phyloP scores from a whole-genome alignment of 129 eudicot species.

The Artemisia annua region DNA sequence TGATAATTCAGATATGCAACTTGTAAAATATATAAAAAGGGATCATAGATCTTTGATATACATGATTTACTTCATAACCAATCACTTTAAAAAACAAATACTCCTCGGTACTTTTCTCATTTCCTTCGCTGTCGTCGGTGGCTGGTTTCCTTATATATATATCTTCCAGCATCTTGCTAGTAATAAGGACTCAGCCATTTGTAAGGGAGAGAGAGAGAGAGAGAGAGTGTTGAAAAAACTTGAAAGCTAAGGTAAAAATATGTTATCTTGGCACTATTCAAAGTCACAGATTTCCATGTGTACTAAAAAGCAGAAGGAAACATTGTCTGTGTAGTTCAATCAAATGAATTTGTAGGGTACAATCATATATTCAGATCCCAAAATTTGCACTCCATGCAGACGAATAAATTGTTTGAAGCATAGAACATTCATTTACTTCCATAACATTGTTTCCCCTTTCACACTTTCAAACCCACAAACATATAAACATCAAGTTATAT shows the following conservation, averaged over 20 bases:
- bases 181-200: neutral
- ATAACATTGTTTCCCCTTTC: conserved; percentile 1
- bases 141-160: too few relatives aligned
- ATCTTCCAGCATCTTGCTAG: too few relatives aligned
- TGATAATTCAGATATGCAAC: conserved; percentile 15
- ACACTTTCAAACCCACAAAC: conserved; percentile 14
- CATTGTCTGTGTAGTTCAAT: conserved; percentile 67
- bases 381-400: conserved; percentile 43
- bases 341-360: conserved; percentile 51
- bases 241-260: conserved; percentile 24
- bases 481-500: neutral
- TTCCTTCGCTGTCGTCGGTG: too few relatives aligned
- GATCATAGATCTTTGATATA: too few relatives aligned
- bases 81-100: too few relatives aligned
- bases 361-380: conserved; percentile 44
- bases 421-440: conserved; percentile 16
- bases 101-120: too few relatives aligned
- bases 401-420: conserved; percentile 11
- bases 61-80: too few relatives aligned
- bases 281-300: conserved; percentile 59
- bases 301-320: conserved; percentile 61
- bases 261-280: conserved; percentile 33
- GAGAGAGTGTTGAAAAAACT: conserved; percentile 2
- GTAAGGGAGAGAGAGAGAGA: neutral
- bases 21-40: neutral